Evolutionary conservation across 306 rosid species (phyloP).

Genomic region (Potentilla sterilis): DNA sequence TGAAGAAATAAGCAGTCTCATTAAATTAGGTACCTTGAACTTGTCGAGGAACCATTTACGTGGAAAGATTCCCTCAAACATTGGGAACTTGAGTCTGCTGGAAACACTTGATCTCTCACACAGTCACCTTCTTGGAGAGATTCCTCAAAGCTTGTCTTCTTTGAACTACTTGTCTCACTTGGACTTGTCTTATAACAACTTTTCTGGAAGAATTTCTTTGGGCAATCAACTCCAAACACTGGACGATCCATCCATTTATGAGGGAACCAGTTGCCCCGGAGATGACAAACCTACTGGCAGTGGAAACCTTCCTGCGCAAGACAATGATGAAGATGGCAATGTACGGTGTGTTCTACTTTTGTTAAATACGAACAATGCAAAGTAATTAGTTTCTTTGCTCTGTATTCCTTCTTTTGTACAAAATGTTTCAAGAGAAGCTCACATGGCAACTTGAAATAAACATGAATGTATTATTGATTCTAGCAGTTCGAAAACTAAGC

Average conservation of each 20-base stretch:
- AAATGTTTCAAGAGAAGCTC: neutral
- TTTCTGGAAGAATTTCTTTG: conserved; percentile 13
- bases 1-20: neutral
- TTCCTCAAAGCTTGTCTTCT: conserved; percentile 12
- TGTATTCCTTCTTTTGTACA: neutral
- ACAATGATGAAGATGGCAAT: neutral
- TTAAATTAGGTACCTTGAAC: conserved; percentile 4
- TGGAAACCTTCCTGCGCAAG: neutral
- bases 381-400: neutral
- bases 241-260: neutral
- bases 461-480: no score
- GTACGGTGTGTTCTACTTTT: neutral
- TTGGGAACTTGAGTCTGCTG: conserved; percentile 9
- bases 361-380: neutral
- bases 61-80: conserved; percentile 17
- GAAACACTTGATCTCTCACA: conserved; percentile 19
- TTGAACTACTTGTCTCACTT: conserved; percentile 8
- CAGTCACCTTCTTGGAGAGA: conserved; percentile 2
- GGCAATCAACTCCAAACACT: neutral
- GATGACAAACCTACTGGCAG: neutral
- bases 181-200: conserved; percentile 20
- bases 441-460: neutral
- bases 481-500: no score
- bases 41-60: conserved; percentile 12
- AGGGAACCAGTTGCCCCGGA: neutral